phyloP scores from a whole-genome alignment of 2,329 filamentous ascomycete genomes.

The Fusarium piperis region DNA sequence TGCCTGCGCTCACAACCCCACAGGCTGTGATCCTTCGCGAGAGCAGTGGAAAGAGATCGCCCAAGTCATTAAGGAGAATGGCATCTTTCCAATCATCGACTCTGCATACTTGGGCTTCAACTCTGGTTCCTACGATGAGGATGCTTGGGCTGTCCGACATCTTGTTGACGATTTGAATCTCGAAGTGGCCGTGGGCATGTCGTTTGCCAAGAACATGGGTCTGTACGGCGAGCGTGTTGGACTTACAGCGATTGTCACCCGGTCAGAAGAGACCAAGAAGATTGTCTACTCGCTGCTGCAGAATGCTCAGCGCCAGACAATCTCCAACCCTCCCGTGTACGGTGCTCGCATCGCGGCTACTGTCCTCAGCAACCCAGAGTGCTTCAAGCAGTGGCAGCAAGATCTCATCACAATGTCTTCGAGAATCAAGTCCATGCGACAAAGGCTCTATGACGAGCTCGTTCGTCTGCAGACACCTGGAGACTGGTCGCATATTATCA shows the following conservation, averaged over 20 bases:
- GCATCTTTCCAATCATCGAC: slow-evolving; percentile 35
- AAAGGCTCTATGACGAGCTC: slow-evolving; percentile 47
- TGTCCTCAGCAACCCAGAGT: slow-evolving; percentile 43
- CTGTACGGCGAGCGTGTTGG: slow-evolving; percentile 52
- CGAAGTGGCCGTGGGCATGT: slow-evolving; percentile 67
- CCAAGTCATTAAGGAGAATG: slow-evolving; percentile 10
- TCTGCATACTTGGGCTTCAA: slow-evolving; percentile 39
- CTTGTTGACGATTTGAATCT: slow-evolving; percentile 46
- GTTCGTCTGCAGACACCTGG: slow-evolving; percentile 46
- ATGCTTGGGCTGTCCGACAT: slow-evolving; percentile 37
- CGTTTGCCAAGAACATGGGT: slow-evolving; percentile 70
- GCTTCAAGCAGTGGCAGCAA: slow-evolving; percentile 46
- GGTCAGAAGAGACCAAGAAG: slow-evolving; percentile 17
- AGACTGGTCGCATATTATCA: slow-evolving; percentile 49
- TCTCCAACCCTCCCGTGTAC: slow-evolving; percentile 50
- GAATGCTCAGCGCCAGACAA: slow-evolving; percentile 45
- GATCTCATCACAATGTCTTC: slow-evolving; percentile 51
- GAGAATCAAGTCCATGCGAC: slow-evolving; percentile 49
- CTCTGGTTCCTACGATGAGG: slow-evolving; percentile 36
- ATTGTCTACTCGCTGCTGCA: slow-evolving; percentile 44
- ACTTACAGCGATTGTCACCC: slow-evolving; percentile 42
- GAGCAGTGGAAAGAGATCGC: slow-evolving; percentile 41
- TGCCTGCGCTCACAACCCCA: slow-evolving; percentile 56
- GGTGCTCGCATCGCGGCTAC: slow-evolving; percentile 48
- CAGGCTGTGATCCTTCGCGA: slow-evolving; percentile 49